phyloP scores from a whole-genome alignment of 2,329 filamentous ascomycete genomes.

The Aspergillus chevalieri region DNA sequence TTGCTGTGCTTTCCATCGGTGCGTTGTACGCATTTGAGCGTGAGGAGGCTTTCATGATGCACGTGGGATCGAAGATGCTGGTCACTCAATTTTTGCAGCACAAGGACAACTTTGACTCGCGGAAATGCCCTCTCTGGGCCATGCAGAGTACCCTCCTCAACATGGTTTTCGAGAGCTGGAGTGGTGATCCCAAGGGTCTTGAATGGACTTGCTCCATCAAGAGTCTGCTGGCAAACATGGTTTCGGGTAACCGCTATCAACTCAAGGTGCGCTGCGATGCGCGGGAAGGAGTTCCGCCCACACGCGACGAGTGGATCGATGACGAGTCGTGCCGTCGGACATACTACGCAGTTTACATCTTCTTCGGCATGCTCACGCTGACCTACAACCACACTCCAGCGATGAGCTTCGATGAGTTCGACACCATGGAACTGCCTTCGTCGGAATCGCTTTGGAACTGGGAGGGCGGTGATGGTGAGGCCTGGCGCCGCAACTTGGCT shows the following conservation, averaged over 20 bases:
- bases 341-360: slow-evolving; percentile 98
- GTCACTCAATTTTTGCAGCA: slow-evolving; percentile 96
- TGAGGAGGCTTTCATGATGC: slow-evolving; percentile 92
- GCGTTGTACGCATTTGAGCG: slow-evolving; percentile 96
- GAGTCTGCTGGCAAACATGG: slow-evolving; percentile 96
- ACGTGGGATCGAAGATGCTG: slow-evolving; percentile 94
- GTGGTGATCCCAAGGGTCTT: slow-evolving; percentile 90
- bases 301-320: slow-evolving; percentile 86
- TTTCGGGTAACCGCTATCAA: slow-evolving; percentile 93
- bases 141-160: slow-evolving; percentile 97
- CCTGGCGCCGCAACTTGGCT: slow-evolving; percentile 76
- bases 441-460: slow-evolving; percentile 94
- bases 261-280: slow-evolving; percentile 87
- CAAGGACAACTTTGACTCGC: slow-evolving; percentile 97
- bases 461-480: slow-evolving; percentile 66
- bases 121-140: slow-evolving; percentile 94
- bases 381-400: slow-evolving; percentile 98
- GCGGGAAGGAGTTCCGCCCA: slow-evolving; percentile 68
- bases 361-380: slow-evolving; percentile 89
- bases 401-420: slow-evolving; percentile 97
- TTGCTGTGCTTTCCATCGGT: slow-evolving; percentile 90
- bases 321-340: slow-evolving; percentile 95
- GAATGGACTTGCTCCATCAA: slow-evolving; percentile 99
- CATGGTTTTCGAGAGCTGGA: slow-evolving; percentile 99
- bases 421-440: slow-evolving; percentile 83